Percentiles rank a stretch among this genome's conserved stretches.
Evolutionary conservation across 164 flowering plant species (phyloP).

Genomic region (Litsea cubeba): DNA sequence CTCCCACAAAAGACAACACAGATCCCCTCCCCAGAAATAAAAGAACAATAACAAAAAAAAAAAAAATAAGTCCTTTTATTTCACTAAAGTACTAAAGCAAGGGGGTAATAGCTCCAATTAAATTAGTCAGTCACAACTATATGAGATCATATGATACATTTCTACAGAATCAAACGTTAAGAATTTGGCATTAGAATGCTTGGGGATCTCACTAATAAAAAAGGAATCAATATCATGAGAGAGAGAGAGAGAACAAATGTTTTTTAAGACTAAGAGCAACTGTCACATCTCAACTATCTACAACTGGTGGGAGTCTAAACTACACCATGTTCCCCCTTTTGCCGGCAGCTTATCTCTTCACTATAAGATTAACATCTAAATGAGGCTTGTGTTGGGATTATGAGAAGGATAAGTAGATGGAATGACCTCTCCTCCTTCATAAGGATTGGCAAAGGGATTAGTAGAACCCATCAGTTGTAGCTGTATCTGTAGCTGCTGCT

Average conservation of each 20-base stretch:
- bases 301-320: background rate
- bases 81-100: background rate
- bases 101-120: background rate
- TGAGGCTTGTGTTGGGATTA: conserved; percentile 21
- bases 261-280: background rate
- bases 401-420: conserved; percentile 10
- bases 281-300: background rate
- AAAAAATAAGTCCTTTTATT: too few relatives aligned
- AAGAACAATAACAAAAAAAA: too few relatives aligned
- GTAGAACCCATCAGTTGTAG: background rate
- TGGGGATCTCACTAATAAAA: too few relatives aligned
- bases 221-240: background rate
- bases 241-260: background rate
- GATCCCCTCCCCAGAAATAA: too few relatives aligned
- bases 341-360: background rate
- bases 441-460: conserved; percentile 31
- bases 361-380: conserved; percentile 5
- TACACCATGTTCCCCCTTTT: background rate
- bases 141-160: conserved; percentile 6
- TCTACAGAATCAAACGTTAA: background rate
- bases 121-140: background rate
- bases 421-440: conserved; percentile 7
- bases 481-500: conserved; percentile 14
- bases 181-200: too few relatives aligned
- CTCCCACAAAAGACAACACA: too few relatives aligned